Percentiles rank a stretch among this genome's conserved stretches.
Evolutionary conservation across 139 green algal genomes (phyloP).

Genomic region (Monoraphidium neglectum): DNA sequence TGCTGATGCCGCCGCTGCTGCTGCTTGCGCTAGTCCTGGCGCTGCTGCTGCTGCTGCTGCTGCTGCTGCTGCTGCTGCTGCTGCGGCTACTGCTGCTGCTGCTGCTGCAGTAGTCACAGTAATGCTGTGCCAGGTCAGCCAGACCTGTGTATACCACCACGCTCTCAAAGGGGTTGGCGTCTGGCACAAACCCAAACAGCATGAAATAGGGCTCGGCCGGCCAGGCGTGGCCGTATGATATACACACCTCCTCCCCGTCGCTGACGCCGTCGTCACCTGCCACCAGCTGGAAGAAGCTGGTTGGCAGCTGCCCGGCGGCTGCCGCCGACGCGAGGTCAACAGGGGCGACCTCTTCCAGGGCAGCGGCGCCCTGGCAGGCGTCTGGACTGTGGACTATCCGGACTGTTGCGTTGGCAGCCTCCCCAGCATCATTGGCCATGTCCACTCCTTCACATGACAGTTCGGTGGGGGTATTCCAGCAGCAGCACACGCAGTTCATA

Average conservation of each 20-base stretch:
- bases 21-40: too few species aligned
- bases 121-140: slow-evolving; percentile 1
- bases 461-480: too few species aligned
- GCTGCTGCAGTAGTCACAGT: too few species aligned
- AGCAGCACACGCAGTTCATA: too few species aligned
- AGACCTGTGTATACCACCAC: slow-evolving; percentile 15
- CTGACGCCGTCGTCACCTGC: slow-evolving; percentile 24
- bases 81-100: too few species aligned
- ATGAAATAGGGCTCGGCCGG: slow-evolving; percentile 66
- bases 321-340: background rate
- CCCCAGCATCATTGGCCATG: slow-evolving; percentile 50
- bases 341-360: slow-evolving; percentile 38
- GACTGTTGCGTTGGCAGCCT: slow-evolving; percentile 31
- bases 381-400: slow-evolving; percentile 38
- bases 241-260: slow-evolving; percentile 54
- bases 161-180: slow-evolving; percentile 25
- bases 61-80: too few species aligned
- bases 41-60: too few species aligned
- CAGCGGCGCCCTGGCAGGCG: slow-evolving; percentile 40
- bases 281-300: slow-evolving; percentile 25
- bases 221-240: slow-evolving; percentile 61
- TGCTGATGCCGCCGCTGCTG: too few species aligned
- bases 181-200: slow-evolving; percentile 73
- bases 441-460: slow-evolving; percentile 27
- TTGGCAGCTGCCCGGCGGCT: background rate